A percentile compares a stretch with the other conserved stretches of the same genome.
These are phyloP conservation scores for Rachicladosporium sp. DNA, from an alignment of 2,329 filamentous ascomycete species.

Conservation along the genomic window DNA sequence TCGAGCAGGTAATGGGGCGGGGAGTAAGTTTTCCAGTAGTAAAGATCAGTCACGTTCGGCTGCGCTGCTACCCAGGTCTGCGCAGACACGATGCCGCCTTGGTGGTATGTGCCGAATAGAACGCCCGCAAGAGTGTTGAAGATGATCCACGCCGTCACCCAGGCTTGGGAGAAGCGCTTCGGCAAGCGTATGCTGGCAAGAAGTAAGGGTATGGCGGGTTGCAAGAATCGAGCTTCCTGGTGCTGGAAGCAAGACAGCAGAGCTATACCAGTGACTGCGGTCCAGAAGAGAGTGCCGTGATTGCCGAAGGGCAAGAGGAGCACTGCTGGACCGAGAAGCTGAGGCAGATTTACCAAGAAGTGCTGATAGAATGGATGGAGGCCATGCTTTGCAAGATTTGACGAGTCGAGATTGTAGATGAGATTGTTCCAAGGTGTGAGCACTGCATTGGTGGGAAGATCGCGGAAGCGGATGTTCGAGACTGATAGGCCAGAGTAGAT, in stretches of 20 bases:
- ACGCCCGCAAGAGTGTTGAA: slow-evolving; percentile 59
- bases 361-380: slow-evolving; percentile 43
- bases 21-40: slow-evolving; percentile 82
- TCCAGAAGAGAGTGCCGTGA: slow-evolving; percentile 51
- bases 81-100: slow-evolving; percentile 63
- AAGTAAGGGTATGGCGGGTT: slow-evolving; percentile 65
- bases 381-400: slow-evolving; percentile 41
- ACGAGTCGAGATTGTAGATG: slow-evolving; percentile 35
- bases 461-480: slow-evolving; percentile 54
- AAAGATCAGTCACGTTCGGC: slow-evolving; percentile 51
- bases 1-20: slow-evolving; percentile 71
- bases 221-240: slow-evolving; percentile 67
- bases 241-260: slow-evolving; percentile 65
- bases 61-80: slow-evolving; percentile 64
- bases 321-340: slow-evolving; percentile 40
- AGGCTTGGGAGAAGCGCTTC: slow-evolving; percentile 34
- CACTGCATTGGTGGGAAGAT: slow-evolving; percentile 44
- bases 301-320: slow-evolving; percentile 36
- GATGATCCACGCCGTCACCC: slow-evolving; percentile 51
- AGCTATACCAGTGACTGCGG: slow-evolving; percentile 59
- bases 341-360: slow-evolving; percentile 38
- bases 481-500: slow-evolving; percentile 31
- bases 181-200: slow-evolving; percentile 61
- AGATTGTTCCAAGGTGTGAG: slow-evolving; percentile 43
- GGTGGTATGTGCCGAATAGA: slow-evolving; percentile 71